A percentile compares a stretch with the other conserved stretches of the same genome.
Conservation (phyloP, 768 basidiomycete species). For the Amanita polypyramis region DNA sequence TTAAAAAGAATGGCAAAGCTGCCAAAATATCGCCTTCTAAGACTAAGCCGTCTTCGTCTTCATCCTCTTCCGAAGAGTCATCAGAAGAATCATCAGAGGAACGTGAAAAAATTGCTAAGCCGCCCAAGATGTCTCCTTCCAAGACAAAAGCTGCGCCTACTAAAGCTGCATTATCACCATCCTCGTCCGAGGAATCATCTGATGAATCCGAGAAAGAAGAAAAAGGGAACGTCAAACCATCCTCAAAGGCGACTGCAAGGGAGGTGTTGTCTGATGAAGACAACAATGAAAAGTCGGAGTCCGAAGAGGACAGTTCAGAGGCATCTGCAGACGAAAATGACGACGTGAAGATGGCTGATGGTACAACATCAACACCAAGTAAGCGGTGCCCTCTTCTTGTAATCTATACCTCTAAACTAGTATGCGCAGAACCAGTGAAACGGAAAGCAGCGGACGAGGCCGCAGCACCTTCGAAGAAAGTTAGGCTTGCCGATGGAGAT, state of each 20-base stretch:
- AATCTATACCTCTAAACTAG: conserved; percentile 2
- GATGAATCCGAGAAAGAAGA: conserved; percentile 2
- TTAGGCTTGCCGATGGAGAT: conserved; percentile 57
- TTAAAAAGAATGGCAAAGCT: conserved; percentile 18
- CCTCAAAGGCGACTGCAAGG: conserved; percentile 13
- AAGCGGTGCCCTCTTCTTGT: conserved; percentile 6
- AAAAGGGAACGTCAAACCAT: neutral
- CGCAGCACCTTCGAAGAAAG: conserved; percentile 66
- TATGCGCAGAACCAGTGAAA: conserved; percentile 39
- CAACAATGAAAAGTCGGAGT: neutral
- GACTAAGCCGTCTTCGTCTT: too few species aligned
- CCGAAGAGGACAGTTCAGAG: conserved; percentile 11
- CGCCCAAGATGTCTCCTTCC: neutral
- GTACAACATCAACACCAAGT: conserved; percentile 30
- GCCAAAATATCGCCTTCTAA: too few species aligned
- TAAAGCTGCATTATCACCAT: neutral
- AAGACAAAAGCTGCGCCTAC: neutral
- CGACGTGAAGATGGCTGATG: conserved; percentile 53
- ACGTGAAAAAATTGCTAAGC: neutral
- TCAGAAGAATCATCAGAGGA: conserved; percentile 13
- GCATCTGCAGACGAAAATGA: conserved; percentile 19
- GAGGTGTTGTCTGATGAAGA: conserved; percentile 15
- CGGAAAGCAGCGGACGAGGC: conserved; percentile 68
- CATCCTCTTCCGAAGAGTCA: conserved; percentile 8
- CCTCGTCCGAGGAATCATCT: conserved; percentile 7